Percentiles rank a stretch among this genome's conserved stretches.
phyloP scores from a whole-genome alignment of 2,329 filamentous ascomycete genomes.

The Dactylonectria estremocensis region DNA sequence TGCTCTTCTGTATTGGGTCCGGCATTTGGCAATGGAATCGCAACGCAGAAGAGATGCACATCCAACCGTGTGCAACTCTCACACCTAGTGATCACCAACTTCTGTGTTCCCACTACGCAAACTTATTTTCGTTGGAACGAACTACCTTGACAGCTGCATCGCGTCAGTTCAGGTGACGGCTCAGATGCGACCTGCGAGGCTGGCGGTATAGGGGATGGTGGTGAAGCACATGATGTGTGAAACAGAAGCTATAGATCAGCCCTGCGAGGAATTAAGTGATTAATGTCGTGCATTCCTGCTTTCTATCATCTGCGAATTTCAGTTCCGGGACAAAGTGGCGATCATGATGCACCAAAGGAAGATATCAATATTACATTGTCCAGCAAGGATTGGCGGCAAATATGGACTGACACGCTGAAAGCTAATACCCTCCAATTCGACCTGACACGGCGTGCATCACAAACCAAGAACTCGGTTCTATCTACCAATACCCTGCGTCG shows the following conservation, averaged over 20 bases:
- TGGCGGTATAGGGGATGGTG: background rate
- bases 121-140: no score
- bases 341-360: background rate
- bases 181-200: background rate
- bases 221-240: background rate
- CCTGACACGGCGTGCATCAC: constrained; percentile 41
- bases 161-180: background rate
- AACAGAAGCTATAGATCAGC: background rate
- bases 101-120: no score
- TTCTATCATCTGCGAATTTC: background rate
- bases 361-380: constrained; percentile 32
- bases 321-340: constrained; percentile 12
- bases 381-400: no score
- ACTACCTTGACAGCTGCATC: background rate
- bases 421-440: constrained; percentile 46
- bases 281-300: no score
- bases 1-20: no score
- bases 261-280: background rate
- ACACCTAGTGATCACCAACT: no score
- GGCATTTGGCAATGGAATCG: no score
- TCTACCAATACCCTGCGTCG: constrained; percentile 50
- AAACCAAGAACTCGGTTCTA: constrained; percentile 45
- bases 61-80: no score
- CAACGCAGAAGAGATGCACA: no score
- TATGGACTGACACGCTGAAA: constrained; percentile 27